phyloP scores from a whole-genome alignment of 306 rosid genomes.

The Prunus persica region DNA sequence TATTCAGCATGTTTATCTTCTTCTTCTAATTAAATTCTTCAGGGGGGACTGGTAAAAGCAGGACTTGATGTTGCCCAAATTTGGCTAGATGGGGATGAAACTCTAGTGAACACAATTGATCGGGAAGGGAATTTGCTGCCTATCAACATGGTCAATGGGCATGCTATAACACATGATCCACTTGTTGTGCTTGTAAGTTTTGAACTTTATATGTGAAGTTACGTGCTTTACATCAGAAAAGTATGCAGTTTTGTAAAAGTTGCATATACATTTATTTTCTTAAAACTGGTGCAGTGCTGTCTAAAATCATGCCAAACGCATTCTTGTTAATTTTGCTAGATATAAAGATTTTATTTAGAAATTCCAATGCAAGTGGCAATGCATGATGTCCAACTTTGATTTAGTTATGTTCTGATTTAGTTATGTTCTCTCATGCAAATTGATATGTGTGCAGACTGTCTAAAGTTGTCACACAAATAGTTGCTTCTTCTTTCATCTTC shows the following conservation, averaged over 20 bases:
- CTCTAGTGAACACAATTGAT: slow-evolving; percentile 86
- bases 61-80: slow-evolving; percentile 97
- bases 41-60: slow-evolving; percentile 93
- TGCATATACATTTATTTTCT: background rate
- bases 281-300: background rate
- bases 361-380: background rate
- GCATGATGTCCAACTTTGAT: background rate
- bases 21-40: slow-evolving; percentile 22
- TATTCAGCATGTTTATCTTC: background rate
- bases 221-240: background rate
- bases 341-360: background rate
- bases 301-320: background rate
- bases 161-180: slow-evolving; percentile 91
- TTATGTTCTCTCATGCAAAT: background rate
- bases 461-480: too few relatives aligned
- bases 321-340: background rate
- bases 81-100: slow-evolving; percentile 96
- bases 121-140: slow-evolving; percentile 80
- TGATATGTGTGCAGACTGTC: background rate
- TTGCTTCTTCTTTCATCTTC: background rate
- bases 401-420: background rate
- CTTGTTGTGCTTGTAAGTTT: slow-evolving; percentile 86
- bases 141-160: slow-evolving; percentile 79
- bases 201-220: background rate
- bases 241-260: background rate